Base-by-base conservation (phyloP, 768 basidiomycete genomes). In the Amanita molliuscula region DNA sequence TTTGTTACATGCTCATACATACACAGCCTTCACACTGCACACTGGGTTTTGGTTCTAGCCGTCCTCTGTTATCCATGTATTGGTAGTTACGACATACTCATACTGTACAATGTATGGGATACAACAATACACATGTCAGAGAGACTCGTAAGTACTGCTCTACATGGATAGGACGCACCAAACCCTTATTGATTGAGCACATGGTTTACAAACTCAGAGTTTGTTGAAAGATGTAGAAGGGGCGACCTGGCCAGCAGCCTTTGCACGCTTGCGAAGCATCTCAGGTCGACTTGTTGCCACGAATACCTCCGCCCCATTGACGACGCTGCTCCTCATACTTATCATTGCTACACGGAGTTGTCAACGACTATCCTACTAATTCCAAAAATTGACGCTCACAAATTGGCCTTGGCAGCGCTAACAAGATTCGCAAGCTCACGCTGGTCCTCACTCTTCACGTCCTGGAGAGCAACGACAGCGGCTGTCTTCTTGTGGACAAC, bases 401-500 rank as follows among this genome's bases (percentile, higher is more conserved):
- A 98, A 78, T 97, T 99, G 55, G 91, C 89, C 77, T 97, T 97
- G 58, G 91, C 81, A 53, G 95, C 93, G 59, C 82, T 84, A 63
- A 97, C 77, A 61, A 98, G 77, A 56, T 87, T 97, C 37, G 91
- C 84, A 48, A 97, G 84, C 54, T 97, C 94, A 54, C 88, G 83
- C 64, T 84, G 76, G 72, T 98, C 95, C 71, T 97, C 95, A 65
- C 83, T 86, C 72, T 81, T 82, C 62, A 99, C 95, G 20, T 99
- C 95, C 71, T 93, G 88, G 53, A 99, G 68, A 35, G 88, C 85
- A 49, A 96, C 71, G 47, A 94, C 86, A 47, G 94, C 85, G 41
- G 93, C 84, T 46, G 93, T 97, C 82, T 97, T 97, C 83, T 96
- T 96, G 80, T 96, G 90, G 35, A 94, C 91, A 54, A 97, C 92